Evolutionary conservation across 441 rosid species (phyloP), one percentile per base, ranked within the genome.

Genomic region (Pelargonium citronellum): DNA sequence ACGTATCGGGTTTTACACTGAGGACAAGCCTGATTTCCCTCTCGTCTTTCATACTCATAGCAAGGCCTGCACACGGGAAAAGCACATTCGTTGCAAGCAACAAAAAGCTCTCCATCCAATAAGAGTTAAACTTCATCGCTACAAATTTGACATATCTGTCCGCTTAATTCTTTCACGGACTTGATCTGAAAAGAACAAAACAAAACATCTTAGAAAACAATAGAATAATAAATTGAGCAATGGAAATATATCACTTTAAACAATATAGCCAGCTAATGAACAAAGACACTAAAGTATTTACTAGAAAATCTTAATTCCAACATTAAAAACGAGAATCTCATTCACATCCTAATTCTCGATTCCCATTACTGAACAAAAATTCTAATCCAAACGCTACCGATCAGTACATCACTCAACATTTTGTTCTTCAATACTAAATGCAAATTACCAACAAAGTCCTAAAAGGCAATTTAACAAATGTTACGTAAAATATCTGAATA

Each of bases 71-170:
- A 89, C 17, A 87, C 92, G 58, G 95, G 95, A 80, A 93, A 89
- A 67, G 97, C 97, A 80, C 95, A 94, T 81, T 91, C 99, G 69
- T 90, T 87, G 82, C 96, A 90, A 67, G 91, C 96, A 81, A 90
- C 88, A 79, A 90, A 88, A 34, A 81, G 86, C 78, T 90, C 96
- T 22, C 94, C 90, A 67, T 82, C 85, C 15, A 62, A 77, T 1
- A 84, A 81, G 39, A 88, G 30, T 75, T 90, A 91, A 39, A 90
- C 85, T 76, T 86, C 91, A 74, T 90, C 96, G 30, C 87, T 91
- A 69, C 96, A 90, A 76, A 90, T 90, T 82, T 88, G 89, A 77
- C 96, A 90, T 70, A 85, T 81, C 71, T 87, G 90, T 60, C 88
- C 90, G 43, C 85, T 87, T 69, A 87, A 69, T 80, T 90, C 91